phyloP scores from a whole-genome alignment of 768 basidiomycete species.

The Termitomyces sp. region DNA sequence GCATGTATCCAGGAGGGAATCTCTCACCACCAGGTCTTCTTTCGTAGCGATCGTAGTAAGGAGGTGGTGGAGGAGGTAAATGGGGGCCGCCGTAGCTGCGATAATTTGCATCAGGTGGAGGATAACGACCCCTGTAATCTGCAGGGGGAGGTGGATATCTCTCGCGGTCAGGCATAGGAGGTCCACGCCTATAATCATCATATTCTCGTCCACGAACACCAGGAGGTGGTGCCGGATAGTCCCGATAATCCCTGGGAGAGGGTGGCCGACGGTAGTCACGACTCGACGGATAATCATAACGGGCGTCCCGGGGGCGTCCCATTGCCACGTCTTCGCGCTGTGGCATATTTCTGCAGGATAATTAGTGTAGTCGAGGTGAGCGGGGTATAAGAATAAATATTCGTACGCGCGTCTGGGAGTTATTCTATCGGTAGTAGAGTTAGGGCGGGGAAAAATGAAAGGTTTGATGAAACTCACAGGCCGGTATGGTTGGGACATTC shows the following conservation, averaged over 20 bases:
- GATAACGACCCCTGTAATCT: slow-evolving; percentile 52
- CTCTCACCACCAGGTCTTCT: slow-evolving; percentile 50
- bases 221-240: slow-evolving; percentile 47
- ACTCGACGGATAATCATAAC: slow-evolving; percentile 57
- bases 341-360: slow-evolving; percentile 30
- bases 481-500: slow-evolving; percentile 63
- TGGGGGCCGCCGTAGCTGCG: slow-evolving; percentile 48
- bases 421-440: slow-evolving; percentile 16
- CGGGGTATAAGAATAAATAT: slow-evolving; percentile 50
- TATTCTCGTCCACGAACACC: slow-evolving; percentile 56
- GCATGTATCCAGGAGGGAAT: slow-evolving; percentile 35
- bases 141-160: slow-evolving; percentile 50
- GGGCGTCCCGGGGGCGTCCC: slow-evolving; percentile 43
- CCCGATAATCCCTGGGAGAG: slow-evolving; percentile 64
- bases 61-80: slow-evolving; percentile 38
- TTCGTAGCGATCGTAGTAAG: slow-evolving; percentile 59
- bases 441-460: not conserved
- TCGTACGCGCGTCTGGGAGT: slow-evolving; percentile 41
- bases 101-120: slow-evolving; percentile 47
- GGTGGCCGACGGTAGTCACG: slow-evolving; percentile 59
- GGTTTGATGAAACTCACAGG: slow-evolving; percentile 35
- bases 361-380: slow-evolving; percentile 50
- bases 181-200: slow-evolving; percentile 61
- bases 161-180: slow-evolving; percentile 37
- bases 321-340: slow-evolving; percentile 55